These are phyloP conservation scores for Talaromyces thailandensis DNA, from an alignment of 495 filamentous ascomycete species.

Conservation along the genomic window DNA sequence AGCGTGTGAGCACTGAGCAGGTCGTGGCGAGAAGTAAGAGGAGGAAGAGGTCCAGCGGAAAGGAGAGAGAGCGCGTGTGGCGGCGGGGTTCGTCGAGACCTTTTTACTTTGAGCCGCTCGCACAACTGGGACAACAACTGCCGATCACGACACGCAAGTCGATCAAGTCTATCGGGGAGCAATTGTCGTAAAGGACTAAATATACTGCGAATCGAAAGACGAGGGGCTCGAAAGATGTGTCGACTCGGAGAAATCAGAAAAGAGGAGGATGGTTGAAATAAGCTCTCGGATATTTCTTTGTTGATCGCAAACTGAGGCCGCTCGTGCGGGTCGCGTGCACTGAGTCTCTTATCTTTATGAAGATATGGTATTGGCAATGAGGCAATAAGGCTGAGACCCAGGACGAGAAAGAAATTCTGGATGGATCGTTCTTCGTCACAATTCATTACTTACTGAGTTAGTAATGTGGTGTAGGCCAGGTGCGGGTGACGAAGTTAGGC, in stretches of 20 bases:
- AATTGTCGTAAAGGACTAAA: background rate
- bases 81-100: background rate
- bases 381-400: background rate
- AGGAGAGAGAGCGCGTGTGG: background rate
- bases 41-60: background rate
- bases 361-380: background rate
- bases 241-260: background rate
- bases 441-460: background rate
- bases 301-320: background rate
- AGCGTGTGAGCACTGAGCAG: background rate
- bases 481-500: background rate
- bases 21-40: background rate
- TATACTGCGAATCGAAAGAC: background rate
- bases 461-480: background rate
- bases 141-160: background rate
- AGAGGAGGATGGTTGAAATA: background rate
- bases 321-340: background rate
- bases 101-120: background rate
- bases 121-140: background rate
- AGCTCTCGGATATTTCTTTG: background rate
- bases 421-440: background rate
- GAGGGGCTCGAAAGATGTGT: background rate
- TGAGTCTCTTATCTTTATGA: background rate
- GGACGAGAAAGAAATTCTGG: background rate
- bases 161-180: background rate